Percentiles rank a stretch among this genome's conserved stretches.
Evolutionary conservation across 306 rosid genomes (phyloP).

Genomic region (Aeschynomene evenia): DNA sequence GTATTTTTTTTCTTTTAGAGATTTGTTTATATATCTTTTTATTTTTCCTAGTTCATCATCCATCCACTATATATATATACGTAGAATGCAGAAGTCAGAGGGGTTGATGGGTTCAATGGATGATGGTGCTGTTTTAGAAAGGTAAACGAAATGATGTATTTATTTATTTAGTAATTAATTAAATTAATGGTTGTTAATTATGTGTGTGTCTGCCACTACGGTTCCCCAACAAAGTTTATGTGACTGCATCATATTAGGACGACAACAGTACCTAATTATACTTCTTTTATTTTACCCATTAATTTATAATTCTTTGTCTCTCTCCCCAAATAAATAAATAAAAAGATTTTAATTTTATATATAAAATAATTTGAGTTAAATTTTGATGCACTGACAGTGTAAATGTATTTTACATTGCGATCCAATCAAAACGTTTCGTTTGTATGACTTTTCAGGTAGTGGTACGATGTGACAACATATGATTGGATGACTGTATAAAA

Average conservation of each 20-base stretch:
- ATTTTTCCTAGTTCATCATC: background rate
- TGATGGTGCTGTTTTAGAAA: slow-evolving; percentile 18
- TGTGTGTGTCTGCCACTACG: slow-evolving; percentile 37
- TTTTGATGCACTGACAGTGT: too few relatives aligned
- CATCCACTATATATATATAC: background rate
- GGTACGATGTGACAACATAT: too few relatives aligned
- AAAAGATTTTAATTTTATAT: too few relatives aligned
- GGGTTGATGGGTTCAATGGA: slow-evolving; percentile 34
- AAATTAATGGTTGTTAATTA: slow-evolving; percentile 22
- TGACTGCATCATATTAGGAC: slow-evolving; percentile 34
- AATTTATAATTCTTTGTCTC: slow-evolving; percentile 15
- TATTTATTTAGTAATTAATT: too few relatives aligned
- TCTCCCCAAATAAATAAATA: background rate
- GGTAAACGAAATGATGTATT: background rate
- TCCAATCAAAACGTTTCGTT: too few relatives aligned
- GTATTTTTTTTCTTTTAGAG: background rate
- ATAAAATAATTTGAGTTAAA: too few relatives aligned
- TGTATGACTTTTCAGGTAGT: too few relatives aligned
- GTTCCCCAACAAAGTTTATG: slow-evolving; percentile 38
- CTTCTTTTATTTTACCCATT: slow-evolving; percentile 6
- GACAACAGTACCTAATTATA: slow-evolving; percentile 25
- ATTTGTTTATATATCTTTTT: background rate
- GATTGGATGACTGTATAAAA: too few relatives aligned
- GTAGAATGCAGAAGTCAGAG: slow-evolving; percentile 22
- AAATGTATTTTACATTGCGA: too few relatives aligned